Evolutionary conservation across 2,329 filamentous ascomycete species (phyloP), one percentile per base, ranked within the genome.

Genomic region (Trichoderma sp.): DNA sequence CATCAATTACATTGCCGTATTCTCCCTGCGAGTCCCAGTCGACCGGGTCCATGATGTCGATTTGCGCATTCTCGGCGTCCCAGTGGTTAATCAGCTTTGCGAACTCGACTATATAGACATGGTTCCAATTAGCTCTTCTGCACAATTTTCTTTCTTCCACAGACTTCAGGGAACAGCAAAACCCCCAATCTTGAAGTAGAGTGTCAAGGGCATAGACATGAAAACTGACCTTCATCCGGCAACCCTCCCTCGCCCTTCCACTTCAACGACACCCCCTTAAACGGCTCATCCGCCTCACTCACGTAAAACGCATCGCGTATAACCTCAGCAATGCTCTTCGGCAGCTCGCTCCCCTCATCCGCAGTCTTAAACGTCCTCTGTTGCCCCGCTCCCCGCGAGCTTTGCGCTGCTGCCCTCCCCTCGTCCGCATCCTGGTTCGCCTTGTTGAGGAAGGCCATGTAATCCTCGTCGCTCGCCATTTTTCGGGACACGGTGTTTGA

Each of bases 201-300:
- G 28, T 58, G 3, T 15, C 26, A 6, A 51, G n/a, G 15, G 24
- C 18, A n/a, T 56, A 7, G 32, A 34, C 2, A 14, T 36, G 4
- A n/a, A 28, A 60, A 67, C 70, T 77, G 79, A 92, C 90, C 85
- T 80, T 91, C 90, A 75, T 88, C 85, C 1, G 90, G 89, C 76
- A 92, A 78, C 4, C 84, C 84, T 64, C 82, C 83, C 51, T 69
- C 66, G 28, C 83, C 85, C 24, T 84, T 81, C 83, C 87, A 93
- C 75, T 85, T 86, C 75, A 97, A 80, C 68, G 87, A 89, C 6
- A 97, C 93, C 4, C 90, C 89, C 79, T 92, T 90, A 81, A 97
- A 97, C 5, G 92, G 91, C 84, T 97, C 93, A 80, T 97, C 94
- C 34, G 93, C 90, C 72, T 97, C 95, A 73, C 92, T 96, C 18